phyloP scores from a whole-genome alignment of 805 yeast species.

The Spathaspora girioi region DNA sequence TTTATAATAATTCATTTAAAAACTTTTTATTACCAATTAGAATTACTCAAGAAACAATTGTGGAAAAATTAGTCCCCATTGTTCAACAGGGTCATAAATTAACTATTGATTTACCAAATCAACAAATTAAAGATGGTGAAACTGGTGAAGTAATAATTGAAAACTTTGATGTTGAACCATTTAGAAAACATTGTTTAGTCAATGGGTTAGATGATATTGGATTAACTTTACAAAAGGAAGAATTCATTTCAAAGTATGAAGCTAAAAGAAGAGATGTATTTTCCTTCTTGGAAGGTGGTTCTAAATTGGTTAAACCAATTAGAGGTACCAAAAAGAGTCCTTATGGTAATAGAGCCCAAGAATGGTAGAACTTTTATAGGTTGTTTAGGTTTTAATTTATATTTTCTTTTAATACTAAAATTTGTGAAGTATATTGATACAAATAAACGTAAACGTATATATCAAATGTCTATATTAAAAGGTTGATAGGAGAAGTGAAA shows the following conservation, averaged over 20 bases:
- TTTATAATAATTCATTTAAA: constrained; percentile 95
- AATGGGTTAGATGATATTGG: constrained; percentile 98
- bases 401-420: background rate
- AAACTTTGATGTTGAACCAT: constrained; percentile 81
- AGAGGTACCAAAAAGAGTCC: constrained; percentile 65
- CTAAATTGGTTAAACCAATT: constrained; percentile 61
- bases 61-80: constrained; percentile 69
- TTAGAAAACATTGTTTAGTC: constrained; percentile 91
- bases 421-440: background rate
- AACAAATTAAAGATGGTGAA: constrained; percentile 72
- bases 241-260: constrained; percentile 71
- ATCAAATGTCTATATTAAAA: background rate
- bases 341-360: constrained; percentile 67
- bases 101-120: constrained; percentile 82
- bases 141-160: constrained; percentile 61
- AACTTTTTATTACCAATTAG: constrained; percentile 93
- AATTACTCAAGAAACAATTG: constrained; percentile 73
- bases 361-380: no score
- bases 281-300: constrained; percentile 91
- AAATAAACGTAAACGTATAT: background rate
- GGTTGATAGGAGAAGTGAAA: background rate
- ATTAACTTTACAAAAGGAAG: constrained; percentile 86
- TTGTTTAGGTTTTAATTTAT: background rate
- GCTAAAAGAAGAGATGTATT: constrained; percentile 69
- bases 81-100: constrained; percentile 71